Evolutionary conservation across 2,329 filamentous ascomycete species (phyloP).

Genomic region (Tolypocladium ovalisporum): DNA sequence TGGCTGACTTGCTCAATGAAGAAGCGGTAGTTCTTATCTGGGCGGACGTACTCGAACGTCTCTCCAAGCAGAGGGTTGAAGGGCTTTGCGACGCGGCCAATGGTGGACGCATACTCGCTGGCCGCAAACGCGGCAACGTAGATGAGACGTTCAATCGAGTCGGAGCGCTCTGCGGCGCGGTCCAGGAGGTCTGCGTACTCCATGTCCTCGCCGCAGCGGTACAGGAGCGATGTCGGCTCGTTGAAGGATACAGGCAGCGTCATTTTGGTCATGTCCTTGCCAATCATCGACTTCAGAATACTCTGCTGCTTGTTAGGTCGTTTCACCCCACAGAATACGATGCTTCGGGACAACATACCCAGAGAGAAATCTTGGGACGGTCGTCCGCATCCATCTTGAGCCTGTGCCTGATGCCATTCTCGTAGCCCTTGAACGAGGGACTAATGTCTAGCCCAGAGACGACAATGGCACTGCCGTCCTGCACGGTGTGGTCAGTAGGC

Average conservation of each 20-base stretch:
- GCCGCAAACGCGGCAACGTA: constrained; percentile 95
- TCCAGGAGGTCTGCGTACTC: constrained; percentile 93
- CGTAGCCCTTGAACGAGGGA: constrained; percentile 78
- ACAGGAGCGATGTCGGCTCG: constrained; percentile 89
- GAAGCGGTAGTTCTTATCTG: constrained; percentile 96
- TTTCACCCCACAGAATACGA: no score
- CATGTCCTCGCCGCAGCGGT: constrained; percentile 95
- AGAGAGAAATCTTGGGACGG: constrained; percentile 86
- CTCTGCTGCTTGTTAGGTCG: constrained; percentile 42
- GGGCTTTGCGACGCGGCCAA: constrained; percentile 91
- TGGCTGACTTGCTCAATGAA: constrained; percentile 98
- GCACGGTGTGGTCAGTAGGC: constrained; percentile 35
- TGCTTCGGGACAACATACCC: constrained; percentile 50
- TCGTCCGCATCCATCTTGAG: constrained; percentile 89
- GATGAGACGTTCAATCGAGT: constrained; percentile 84
- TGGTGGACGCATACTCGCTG: constrained; percentile 93
- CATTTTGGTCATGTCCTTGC: constrained; percentile 99
- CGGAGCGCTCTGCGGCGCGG: constrained; percentile 69
- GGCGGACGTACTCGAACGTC: constrained; percentile 91
- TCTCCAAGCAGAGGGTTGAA: constrained; percentile 96
- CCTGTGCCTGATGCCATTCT: constrained; percentile 69
- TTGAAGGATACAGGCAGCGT: constrained; percentile 97
- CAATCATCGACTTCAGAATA: constrained; percentile 98
- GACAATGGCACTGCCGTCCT: constrained; percentile 30
- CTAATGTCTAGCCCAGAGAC: constrained; percentile 51